phyloP scores from a whole-genome alignment of 306 rosid genomes.

The Acacia melanoxylon region DNA sequence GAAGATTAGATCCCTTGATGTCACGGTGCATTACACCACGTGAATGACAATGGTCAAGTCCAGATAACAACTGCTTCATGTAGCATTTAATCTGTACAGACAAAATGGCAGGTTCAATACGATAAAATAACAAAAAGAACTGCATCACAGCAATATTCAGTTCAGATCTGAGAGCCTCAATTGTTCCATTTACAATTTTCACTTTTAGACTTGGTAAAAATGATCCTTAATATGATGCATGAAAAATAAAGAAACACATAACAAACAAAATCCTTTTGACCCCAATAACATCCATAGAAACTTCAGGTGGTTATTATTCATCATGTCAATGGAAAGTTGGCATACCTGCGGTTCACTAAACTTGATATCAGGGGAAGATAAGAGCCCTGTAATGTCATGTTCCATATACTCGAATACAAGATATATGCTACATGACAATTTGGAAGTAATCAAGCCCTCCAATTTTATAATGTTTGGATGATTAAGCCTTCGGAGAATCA shows the following conservation, averaged over 20 bases:
- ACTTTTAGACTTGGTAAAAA: not conserved
- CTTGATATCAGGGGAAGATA: conserved; percentile 71
- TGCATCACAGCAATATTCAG: not conserved
- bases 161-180: not conserved
- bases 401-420: conserved; percentile 97
- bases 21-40: conserved; percentile 92
- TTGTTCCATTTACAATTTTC: not conserved
- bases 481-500: conserved; percentile 79
- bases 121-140: not conserved
- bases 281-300: not conserved
- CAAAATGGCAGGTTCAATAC: conserved; percentile 8
- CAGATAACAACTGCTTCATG: conserved; percentile 84
- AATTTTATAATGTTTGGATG: conserved; percentile 80
- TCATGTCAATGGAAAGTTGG: not conserved
- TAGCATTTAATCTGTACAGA: conserved; percentile 74
- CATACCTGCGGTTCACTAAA: conserved; percentile 83
- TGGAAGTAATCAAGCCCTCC: conserved; percentile 82
- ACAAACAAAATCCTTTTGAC: conserved; percentile 29
- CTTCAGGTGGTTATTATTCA: not conserved
- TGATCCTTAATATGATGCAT: not conserved
- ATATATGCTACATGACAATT: conserved; percentile 74
- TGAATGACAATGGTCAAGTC: conserved; percentile 84
- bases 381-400: conserved; percentile 86
- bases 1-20: conserved; percentile 88
- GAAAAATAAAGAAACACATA: not conserved